A percentile compares a stretch with the other conserved stretches of the same genome.
These are phyloP conservation scores for Fistulifera solaris DNA, from an alignment of 108 stramenopile genomes.

Conservation along the genomic window DNA sequence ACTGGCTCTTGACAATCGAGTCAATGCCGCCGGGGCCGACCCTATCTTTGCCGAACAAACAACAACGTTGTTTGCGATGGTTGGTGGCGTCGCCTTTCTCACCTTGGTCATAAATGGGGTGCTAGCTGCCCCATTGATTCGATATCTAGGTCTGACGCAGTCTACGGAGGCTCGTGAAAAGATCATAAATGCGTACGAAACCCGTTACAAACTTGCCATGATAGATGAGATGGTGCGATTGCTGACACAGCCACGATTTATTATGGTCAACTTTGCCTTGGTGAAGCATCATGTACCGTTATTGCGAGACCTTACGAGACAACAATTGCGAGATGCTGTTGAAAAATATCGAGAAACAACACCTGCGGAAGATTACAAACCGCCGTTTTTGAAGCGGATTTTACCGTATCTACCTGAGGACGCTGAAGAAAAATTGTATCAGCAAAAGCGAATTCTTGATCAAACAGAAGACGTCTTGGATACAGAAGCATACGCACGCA, in stretches of 20 bases:
- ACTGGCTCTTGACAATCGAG: conserved; percentile 49
- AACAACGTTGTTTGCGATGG: conserved; percentile 22
- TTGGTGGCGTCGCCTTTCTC: conserved; percentile 43
- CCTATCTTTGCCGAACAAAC: conserved; percentile 7
- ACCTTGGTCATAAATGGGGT: conserved; percentile 52
- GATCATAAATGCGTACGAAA: conserved; percentile 27
- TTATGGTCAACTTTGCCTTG: conserved; percentile 35
- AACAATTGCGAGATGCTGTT: conserved; percentile 40
- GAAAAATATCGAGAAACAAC: conserved; percentile 27
- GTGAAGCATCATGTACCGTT: conserved; percentile 48
- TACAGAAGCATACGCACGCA: conserved; percentile 4
- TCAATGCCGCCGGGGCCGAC: conserved; percentile 8
- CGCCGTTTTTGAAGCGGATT: conserved; percentile 34
- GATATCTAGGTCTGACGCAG: conserved; percentile 42
- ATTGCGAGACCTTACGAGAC: conserved; percentile 30
- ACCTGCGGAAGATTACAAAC: conserved; percentile 24
- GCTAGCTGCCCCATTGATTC: conserved; percentile 42
- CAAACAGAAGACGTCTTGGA: neutral
- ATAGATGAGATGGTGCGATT: conserved; percentile 33
- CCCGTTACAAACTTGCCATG: conserved; percentile 6
- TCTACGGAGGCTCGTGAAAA: conserved; percentile 35
- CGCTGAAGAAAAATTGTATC: conserved; percentile 6
- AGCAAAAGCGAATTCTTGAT: neutral
- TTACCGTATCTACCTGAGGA: conserved; percentile 28
- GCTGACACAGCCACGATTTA: conserved; percentile 36